Evolutionary conservation across 192 early-diverging fungal genomes (phyloP), one percentile per base, ranked within the genome.

Genomic region (Backusella psychrophila): DNA sequence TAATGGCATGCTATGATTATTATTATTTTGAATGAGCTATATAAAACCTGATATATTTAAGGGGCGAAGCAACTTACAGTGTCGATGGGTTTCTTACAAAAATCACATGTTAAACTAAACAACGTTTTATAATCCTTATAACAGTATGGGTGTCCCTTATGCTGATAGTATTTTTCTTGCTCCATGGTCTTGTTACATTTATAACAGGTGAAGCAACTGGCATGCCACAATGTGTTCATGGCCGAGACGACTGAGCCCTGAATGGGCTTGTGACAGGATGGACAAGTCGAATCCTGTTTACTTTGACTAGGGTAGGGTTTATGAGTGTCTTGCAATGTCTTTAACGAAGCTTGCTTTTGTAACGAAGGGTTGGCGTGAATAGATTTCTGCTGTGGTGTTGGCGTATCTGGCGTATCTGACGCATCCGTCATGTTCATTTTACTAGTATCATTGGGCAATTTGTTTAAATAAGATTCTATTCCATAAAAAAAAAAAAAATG

Each of bases 31-130:
- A 33, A 1, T 33, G 33, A 33, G 33, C 0, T 31, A 33, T 33
- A 33, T 33, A 33, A 33, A 33, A 33, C 33, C 33, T 33, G 31
- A 34, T 67, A 19, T 11, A 6, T 29, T 65, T 35, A 17, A 17
- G 33, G 12, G 7, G 15, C 1, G 15, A 33, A 33, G 15, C 12
- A 19, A 38, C 26, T 46, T 71, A 71, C 69, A 23, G 84, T 82
- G 73, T 88, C 86, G n/a, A 90, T 90, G n/a, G 89, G 83, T 26
- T 84, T 83, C 29, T 85, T 73, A 71, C 89, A 90, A 74, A 86
- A 85, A 19, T 84, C 87, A 53, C 89, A 90, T 52, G 79, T 78
- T 9, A 84, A 77, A 78, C 86, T 86, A 73, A 88, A 90, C 38
- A 82, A 56, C 8, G 85, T 83, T 66, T 86, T 83, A 70, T 82